phyloP scores from a whole-genome alignment of 345 rosid genomes.

The Salix caprea region DNA sequence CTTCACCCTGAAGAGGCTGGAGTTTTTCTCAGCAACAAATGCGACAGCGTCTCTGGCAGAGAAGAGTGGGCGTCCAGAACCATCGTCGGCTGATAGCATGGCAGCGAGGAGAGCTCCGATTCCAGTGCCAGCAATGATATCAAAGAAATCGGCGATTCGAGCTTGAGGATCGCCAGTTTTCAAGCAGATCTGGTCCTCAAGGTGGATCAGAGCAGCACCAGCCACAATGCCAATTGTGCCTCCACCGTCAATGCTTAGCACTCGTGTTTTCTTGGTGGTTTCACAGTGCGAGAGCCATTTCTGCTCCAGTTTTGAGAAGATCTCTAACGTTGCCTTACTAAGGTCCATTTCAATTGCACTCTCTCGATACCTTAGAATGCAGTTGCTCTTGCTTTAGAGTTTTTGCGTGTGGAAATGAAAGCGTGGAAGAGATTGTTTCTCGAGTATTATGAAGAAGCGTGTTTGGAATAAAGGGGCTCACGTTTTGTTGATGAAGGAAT shows the following conservation, averaged over 20 bases:
- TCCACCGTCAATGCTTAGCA: conserved; percentile 91
- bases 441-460: background rate
- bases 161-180: conserved; percentile 60
- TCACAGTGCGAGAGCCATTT: conserved; percentile 91
- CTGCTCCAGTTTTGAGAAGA: conserved; percentile 83
- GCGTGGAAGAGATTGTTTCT: background rate
- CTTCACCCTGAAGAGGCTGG: conserved; percentile 52
- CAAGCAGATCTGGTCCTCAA: conserved; percentile 87
- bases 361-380: background rate
- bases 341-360: conserved; percentile 50
- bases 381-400: background rate
- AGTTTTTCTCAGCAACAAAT: conserved; percentile 35
- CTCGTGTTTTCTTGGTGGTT: conserved; percentile 49
- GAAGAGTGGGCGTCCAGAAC: conserved; percentile 69
- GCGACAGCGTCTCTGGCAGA: conserved; percentile 68
- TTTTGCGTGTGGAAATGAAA: background rate
- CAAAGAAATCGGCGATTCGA: conserved; percentile 79
- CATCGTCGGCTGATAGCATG: conserved; percentile 63
- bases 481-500: conserved; percentile 34
- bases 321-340: conserved; percentile 85
- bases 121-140: conserved; percentile 83
- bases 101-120: conserved; percentile 79
- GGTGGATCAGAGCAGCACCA: conserved; percentile 60
- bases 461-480: conserved; percentile 11
- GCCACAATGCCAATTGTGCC: conserved; percentile 67